Percentiles rank a stretch among this genome's conserved stretches.
These are phyloP conservation scores for Cyberlindnera japonica DNA, from an alignment of 805 yeast species.

Conservation along the genomic window DNA sequence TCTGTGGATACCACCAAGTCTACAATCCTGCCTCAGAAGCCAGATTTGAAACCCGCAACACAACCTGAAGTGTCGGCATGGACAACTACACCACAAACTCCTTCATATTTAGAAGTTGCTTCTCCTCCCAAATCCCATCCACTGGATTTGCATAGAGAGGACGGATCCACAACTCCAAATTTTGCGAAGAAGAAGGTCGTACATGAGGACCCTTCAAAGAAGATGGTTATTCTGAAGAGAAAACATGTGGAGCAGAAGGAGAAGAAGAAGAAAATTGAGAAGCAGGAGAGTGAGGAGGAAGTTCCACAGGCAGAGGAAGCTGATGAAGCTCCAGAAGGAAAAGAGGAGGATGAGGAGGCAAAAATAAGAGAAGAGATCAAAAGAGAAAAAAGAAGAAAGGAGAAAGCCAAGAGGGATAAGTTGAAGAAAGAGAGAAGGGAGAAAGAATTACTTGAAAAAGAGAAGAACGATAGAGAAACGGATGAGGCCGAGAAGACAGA, in stretches of 20 bases:
- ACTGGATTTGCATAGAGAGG: constrained; percentile 5
- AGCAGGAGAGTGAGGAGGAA: neutral
- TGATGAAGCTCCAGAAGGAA: neutral
- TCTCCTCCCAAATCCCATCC: constrained; percentile 17
- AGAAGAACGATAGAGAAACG: neutral
- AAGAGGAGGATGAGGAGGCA: neutral
- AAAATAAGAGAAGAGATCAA: neutral
- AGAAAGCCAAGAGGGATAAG: constrained; percentile 1
- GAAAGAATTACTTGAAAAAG: neutral
- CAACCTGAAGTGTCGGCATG: constrained; percentile 15
- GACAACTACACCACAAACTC: constrained; percentile 7
- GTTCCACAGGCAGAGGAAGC: neutral
- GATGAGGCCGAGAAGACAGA: neutral
- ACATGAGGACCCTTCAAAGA: constrained; percentile 3
- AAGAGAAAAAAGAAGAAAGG: constrained; percentile 2
- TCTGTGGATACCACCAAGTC: no score
- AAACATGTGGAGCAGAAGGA: constrained; percentile 10
- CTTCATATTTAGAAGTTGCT: constrained; percentile 6
- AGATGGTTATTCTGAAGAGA: constrained; percentile 17
- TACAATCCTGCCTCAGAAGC: neutral
- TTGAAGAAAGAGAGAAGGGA: constrained; percentile 1
- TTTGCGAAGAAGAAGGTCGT: constrained; percentile 9
- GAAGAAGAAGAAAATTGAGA: constrained; percentile 6
- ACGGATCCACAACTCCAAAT: constrained; percentile 4
- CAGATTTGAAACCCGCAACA: constrained; percentile 15